Conservation (phyloP, 75 land plant species). For the Cupressus sempervirens region DNA sequence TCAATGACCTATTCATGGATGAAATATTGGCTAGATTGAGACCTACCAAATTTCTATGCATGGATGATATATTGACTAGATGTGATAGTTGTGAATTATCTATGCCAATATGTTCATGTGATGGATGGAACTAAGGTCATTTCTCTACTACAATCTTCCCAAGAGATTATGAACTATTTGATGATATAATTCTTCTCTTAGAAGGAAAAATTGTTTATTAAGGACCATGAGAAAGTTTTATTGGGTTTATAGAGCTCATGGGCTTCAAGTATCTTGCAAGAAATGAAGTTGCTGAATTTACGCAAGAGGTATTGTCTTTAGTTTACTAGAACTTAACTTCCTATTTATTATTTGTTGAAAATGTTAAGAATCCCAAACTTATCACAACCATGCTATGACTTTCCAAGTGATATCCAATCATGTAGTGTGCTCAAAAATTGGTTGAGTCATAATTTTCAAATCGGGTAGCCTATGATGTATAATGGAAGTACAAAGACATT, state of each 20-base stretch:
- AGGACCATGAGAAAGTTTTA: conserved; percentile 65
- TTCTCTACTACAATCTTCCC: conserved; percentile 77
- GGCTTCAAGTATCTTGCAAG: conserved; percentile 94
- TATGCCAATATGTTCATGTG: conserved; percentile 46
- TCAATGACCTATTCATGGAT: conserved; percentile 65
- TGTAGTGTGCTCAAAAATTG: too few relatives aligned
- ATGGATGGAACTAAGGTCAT: conserved; percentile 63
- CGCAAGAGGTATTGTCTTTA: conserved; percentile 55
- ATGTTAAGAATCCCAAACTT: too few relatives aligned
- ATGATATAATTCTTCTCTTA: conserved; percentile 76
- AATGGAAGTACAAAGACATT: too few relatives aligned
- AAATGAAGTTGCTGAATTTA: conserved; percentile 69
- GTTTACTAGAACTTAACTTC: neutral
- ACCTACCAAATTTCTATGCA: too few relatives aligned
- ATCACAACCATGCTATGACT: too few relatives aligned
- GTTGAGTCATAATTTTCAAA: too few relatives aligned
- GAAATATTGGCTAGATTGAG: too few relatives aligned
- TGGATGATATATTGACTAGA: too few relatives aligned
- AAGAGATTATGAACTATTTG: conserved; percentile 81
- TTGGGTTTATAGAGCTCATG: conserved; percentile 70
- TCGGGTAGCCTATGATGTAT: too few relatives aligned
- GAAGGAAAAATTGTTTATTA: conserved; percentile 83
- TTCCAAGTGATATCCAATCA: too few relatives aligned
- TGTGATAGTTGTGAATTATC: conserved; percentile 73
- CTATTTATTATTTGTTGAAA: neutral